Conservation (phyloP, 2,329 filamentous ascomycete species). For the Leptographium flavum region DNA sequence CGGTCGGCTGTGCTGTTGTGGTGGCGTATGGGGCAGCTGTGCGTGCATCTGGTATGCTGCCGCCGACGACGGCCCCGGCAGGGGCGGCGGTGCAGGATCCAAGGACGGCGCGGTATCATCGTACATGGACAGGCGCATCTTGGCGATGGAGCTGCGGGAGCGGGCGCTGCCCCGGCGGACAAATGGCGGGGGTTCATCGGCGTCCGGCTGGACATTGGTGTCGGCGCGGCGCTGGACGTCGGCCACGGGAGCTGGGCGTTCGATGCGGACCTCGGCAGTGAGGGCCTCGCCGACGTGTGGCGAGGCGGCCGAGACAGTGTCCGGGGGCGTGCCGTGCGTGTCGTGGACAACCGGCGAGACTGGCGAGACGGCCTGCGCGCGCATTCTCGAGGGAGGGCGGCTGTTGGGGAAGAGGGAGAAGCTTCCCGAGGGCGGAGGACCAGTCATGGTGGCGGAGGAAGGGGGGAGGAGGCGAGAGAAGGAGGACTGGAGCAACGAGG, state of each 20-base stretch:
- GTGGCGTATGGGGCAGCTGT: neutral
- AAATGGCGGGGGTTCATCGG: conserved; percentile 33
- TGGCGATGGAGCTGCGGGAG: conserved; percentile 43
- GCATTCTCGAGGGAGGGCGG: conserved; percentile 28
- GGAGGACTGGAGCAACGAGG: too few species aligned
- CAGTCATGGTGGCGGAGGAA: conserved; percentile 20
- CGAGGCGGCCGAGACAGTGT: neutral
- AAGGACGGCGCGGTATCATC: conserved; percentile 12
- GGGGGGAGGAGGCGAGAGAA: neutral
- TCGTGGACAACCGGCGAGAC: neutral
- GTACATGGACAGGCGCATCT: conserved; percentile 26
- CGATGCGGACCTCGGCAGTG: conserved; percentile 17
- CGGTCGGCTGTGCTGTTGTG: conserved; percentile 7
- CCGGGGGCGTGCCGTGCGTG: too few species aligned
- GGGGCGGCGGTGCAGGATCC: conserved; percentile 7
- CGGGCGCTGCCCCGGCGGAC: conserved; percentile 33
- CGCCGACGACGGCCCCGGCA: conserved; percentile 5
- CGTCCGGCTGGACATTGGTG: conserved; percentile 34
- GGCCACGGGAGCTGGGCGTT: conserved; percentile 26
- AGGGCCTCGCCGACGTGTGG: conserved; percentile 6
- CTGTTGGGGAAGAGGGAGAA: conserved; percentile 45
- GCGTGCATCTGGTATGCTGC: neutral
- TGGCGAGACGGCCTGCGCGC: conserved; percentile 10
- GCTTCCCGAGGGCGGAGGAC: conserved; percentile 26
- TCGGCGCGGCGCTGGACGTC: conserved; percentile 31